Conservation (phyloP, 345 rosid genomes). For the Camelina hispida region DNA sequence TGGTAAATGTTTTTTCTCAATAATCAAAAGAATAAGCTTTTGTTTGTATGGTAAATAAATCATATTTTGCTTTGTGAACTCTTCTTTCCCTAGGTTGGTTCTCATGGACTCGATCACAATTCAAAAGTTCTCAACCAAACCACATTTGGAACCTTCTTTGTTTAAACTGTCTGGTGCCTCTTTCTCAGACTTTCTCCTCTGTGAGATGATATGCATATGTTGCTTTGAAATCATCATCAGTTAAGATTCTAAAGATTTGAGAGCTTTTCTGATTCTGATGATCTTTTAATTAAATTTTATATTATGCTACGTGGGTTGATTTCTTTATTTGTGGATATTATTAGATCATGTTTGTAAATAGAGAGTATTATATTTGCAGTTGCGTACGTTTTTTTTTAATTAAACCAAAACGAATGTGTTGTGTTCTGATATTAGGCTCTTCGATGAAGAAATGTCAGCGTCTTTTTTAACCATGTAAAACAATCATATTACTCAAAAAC, state of each 20-base stretch:
- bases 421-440: not conserved
- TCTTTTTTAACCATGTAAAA: not conserved
- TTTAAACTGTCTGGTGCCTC: constrained; percentile 31
- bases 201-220: constrained; percentile 20
- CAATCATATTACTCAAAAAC: not conserved
- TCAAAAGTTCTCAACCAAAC: constrained; percentile 84
- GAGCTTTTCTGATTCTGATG: constrained; percentile 27
- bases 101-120: constrained; percentile 88
- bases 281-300: not conserved
- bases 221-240: constrained; percentile 21
- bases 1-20: constrained; percentile 56
- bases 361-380: constrained; percentile 19
- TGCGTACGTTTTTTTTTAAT: not conserved
- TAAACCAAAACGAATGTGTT: not conserved
- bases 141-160: constrained; percentile 57
- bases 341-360: constrained; percentile 30
- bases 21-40: not conserved
- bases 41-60: constrained; percentile 8
- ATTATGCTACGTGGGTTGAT: constrained; percentile 34
- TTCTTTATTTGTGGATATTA: constrained; percentile 34
- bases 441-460: not conserved
- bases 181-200: constrained; percentile 13
- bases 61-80: constrained; percentile 10
- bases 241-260: constrained; percentile 5
- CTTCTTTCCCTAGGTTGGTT: constrained; percentile 67